Percentiles rank a stretch among this genome's conserved stretches.
Evolutionary conservation across 2,329 filamentous ascomycete species (phyloP).

Genomic region (Calonectria fujianensis): DNA sequence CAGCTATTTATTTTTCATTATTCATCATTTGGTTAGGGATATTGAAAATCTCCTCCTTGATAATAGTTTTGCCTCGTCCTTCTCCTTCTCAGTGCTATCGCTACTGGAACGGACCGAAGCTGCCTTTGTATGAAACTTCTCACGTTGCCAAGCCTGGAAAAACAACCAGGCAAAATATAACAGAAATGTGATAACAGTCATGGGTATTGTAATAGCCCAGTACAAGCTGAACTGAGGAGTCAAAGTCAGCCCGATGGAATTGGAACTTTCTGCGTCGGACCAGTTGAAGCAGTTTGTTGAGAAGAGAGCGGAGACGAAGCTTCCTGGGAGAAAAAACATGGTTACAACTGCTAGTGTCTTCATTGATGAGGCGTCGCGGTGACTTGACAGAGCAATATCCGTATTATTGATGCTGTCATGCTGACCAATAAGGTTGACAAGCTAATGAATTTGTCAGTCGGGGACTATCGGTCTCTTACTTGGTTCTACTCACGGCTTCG

Average conservation of each 20-base stretch:
- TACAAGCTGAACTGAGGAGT: slow-evolving; percentile 63
- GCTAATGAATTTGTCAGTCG: slow-evolving; percentile 49
- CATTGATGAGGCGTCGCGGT: slow-evolving; percentile 65
- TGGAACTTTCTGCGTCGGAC: slow-evolving; percentile 51
- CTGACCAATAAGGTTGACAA: slow-evolving; percentile 63
- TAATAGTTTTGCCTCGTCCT: slow-evolving; percentile 20
- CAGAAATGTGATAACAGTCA: slow-evolving; percentile 60
- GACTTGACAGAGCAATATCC: slow-evolving; percentile 60
- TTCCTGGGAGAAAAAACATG: slow-evolving; percentile 66
- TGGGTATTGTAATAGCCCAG: slow-evolving; percentile 63
- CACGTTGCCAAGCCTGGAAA: slow-evolving; percentile 54
- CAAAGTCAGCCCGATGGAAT: slow-evolving; percentile 55
- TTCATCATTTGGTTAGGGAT: background rate
- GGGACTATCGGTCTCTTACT: no score
- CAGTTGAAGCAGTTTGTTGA: slow-evolving; percentile 61
- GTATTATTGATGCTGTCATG: slow-evolving; percentile 61
- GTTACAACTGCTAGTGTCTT: slow-evolving; percentile 65
- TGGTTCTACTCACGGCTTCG: slow-evolving; percentile 57
- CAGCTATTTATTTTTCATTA: background rate
- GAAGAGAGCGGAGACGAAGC: slow-evolving; percentile 65
- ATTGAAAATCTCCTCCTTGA: slow-evolving; percentile 27
- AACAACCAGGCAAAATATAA: slow-evolving; percentile 60
- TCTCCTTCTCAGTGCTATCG: background rate
- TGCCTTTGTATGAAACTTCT: slow-evolving; percentile 21
- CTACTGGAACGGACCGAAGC: background rate